Conservation (phyloP, 176 grass and related monocot genomes). For the Avena atlantica region DNA sequence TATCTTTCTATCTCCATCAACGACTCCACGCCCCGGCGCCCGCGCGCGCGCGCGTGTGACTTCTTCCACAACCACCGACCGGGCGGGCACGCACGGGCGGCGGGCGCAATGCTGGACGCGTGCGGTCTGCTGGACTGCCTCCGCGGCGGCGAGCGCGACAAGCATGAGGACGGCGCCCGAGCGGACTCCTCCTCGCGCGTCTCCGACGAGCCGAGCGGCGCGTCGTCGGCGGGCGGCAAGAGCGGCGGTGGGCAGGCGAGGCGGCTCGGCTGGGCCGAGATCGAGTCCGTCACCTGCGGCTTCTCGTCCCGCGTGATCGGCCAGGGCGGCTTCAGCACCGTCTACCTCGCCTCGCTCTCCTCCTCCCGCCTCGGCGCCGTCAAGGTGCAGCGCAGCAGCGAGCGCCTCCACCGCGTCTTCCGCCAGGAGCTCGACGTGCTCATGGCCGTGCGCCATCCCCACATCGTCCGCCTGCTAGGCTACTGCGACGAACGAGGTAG, state of each 20-base stretch:
- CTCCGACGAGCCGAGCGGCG: constrained; percentile 46
- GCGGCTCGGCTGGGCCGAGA: constrained; percentile 54
- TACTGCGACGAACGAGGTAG: constrained; percentile 70
- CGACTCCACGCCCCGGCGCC: background rate
- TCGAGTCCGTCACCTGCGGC: constrained; percentile 59
- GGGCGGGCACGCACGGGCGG: constrained; percentile 4
- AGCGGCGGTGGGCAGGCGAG: background rate
- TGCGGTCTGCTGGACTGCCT: constrained; percentile 48
- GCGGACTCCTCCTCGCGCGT: constrained; percentile 41
- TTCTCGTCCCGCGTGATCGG: constrained; percentile 77
- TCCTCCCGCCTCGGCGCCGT: constrained; percentile 63
- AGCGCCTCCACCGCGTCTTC: constrained; percentile 66
- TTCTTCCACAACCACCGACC: background rate
- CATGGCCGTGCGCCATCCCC: constrained; percentile 54
- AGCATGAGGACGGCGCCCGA: constrained; percentile 19
- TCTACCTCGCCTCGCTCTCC: constrained; percentile 67
- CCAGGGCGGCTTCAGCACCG: constrained; percentile 81
- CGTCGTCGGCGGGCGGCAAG: constrained; percentile 17
- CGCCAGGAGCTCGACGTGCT: constrained; percentile 69
- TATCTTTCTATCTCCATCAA: background rate
- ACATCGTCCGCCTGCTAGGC: constrained; percentile 68
- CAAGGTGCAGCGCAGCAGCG: constrained; percentile 73
- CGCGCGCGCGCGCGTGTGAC: too few species aligned
- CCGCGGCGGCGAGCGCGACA: constrained; percentile 28
- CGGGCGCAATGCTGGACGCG: constrained; percentile 41